Percentiles rank a stretch among this genome's conserved stretches.
These are phyloP conservation scores for Monilinia laxa DNA, from an alignment of 2,329 filamentous ascomycete species.

Conservation along the genomic window DNA sequence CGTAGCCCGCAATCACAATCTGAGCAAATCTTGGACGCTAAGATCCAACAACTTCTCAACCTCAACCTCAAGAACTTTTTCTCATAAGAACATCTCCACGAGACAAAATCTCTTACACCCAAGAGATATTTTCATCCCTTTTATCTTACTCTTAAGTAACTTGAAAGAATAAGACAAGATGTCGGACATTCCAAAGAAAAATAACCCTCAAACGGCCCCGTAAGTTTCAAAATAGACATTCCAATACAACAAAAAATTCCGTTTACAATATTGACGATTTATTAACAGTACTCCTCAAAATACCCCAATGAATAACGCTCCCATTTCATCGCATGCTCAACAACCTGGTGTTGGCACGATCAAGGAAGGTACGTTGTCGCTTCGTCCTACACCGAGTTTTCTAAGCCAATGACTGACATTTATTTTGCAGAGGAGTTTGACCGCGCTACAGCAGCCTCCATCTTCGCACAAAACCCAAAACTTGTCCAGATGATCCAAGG, in stretches of 20 bases:
- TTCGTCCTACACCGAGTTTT: slow-evolving; percentile 38
- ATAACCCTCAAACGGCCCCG: slow-evolving; percentile 59
- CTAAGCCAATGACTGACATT: slow-evolving; percentile 29
- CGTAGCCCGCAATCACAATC: slow-evolving; percentile 25
- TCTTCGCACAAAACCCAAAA: slow-evolving; percentile 94
- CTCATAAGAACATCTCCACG: slow-evolving; percentile 21
- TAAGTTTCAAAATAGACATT: slow-evolving; percentile 46
- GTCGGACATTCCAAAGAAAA: slow-evolving; percentile 65
- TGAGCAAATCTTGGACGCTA: slow-evolving; percentile 24
- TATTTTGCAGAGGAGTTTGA: slow-evolving; percentile 76
- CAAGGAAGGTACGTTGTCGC: slow-evolving; percentile 77
- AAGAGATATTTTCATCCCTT: slow-evolving; percentile 16
- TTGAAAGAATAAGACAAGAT: slow-evolving; percentile 43
- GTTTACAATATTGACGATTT: slow-evolving; percentile 7
- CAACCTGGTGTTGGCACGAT: slow-evolving; percentile 93
- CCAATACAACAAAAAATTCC: slow-evolving; percentile 12
- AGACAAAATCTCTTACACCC: slow-evolving; percentile 21
- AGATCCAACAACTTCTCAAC: slow-evolving; percentile 25
- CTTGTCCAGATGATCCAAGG: slow-evolving; percentile 98
- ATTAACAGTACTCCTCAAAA: slow-evolving; percentile 88
- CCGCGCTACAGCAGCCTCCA: slow-evolving; percentile 78
- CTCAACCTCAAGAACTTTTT: slow-evolving; percentile 24
- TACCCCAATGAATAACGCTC: slow-evolving; percentile 91
- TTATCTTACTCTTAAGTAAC: slow-evolving; percentile 6
- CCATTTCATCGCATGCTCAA: slow-evolving; percentile 95